Percentiles rank a stretch among this genome's conserved stretches.
phyloP scores from a whole-genome alignment of 495 filamentous ascomycete species.

The Darksidea phi region DNA sequence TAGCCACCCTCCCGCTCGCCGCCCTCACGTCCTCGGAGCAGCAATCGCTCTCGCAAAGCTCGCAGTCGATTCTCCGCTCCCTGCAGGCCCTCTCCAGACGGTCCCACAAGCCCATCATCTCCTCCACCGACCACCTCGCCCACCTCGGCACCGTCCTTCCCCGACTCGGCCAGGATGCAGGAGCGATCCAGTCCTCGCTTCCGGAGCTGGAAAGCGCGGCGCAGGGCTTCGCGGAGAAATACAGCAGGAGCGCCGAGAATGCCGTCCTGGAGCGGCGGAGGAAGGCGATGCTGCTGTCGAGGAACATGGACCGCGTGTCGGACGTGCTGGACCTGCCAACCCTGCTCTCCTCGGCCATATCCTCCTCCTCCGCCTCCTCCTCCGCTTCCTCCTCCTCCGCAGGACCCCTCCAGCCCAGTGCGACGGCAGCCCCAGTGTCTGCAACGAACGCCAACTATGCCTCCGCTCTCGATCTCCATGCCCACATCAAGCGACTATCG shows the following conservation, averaged over 20 bases:
- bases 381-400: slow-evolving; percentile 46
- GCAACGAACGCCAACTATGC: slow-evolving; percentile 74
- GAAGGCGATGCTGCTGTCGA: slow-evolving; percentile 77
- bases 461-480: slow-evolving; percentile 84
- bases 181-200: slow-evolving; percentile 65
- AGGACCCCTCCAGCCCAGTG: slow-evolving; percentile 48
- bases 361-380: slow-evolving; percentile 52
- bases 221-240: slow-evolving; percentile 76
- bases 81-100: slow-evolving; percentile 86
- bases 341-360: slow-evolving; percentile 73
- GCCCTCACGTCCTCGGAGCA: slow-evolving; percentile 73
- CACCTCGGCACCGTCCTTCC: slow-evolving; percentile 67
- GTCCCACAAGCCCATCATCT: slow-evolving; percentile 84
- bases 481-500: slow-evolving; percentile 88
- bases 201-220: slow-evolving; percentile 78
- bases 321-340: slow-evolving; percentile 91
- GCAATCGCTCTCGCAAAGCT: slow-evolving; percentile 73
- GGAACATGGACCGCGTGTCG: slow-evolving; percentile 84
- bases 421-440: slow-evolving; percentile 45
- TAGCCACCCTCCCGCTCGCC: slow-evolving; percentile 75
- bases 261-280: slow-evolving; percentile 71
- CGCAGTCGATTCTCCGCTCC: slow-evolving; percentile 79
- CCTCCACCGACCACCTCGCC: slow-evolving; percentile 72
- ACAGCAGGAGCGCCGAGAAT: slow-evolving; percentile 72
- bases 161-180: slow-evolving; percentile 60